phyloP scores from a whole-genome alignment of 2,329 filamentous ascomycete species.

The Simplicillium aogashimaense region DNA sequence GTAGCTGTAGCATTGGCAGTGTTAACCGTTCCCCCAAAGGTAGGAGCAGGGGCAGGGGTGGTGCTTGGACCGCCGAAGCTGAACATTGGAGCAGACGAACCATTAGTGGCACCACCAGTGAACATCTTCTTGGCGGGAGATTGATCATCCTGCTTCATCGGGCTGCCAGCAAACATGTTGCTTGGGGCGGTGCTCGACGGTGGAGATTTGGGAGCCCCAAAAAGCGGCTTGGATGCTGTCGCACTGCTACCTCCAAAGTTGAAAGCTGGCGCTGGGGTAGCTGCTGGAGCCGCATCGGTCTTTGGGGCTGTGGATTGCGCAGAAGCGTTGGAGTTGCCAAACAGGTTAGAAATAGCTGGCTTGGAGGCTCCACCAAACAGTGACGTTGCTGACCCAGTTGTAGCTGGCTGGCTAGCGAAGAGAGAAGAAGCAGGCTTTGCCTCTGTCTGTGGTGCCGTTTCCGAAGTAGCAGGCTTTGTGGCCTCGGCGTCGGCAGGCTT shows the following conservation, averaged over 20 bases:
- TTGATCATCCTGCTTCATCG: slow-evolving; percentile 31
- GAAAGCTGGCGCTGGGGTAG: slow-evolving; percentile 19
- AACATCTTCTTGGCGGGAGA: slow-evolving; percentile 26
- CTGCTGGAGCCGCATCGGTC: slow-evolving; percentile 10
- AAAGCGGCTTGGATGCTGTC: slow-evolving; percentile 23
- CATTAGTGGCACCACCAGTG: slow-evolving; percentile 13
- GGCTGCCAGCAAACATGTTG: slow-evolving; percentile 29
- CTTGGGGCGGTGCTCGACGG: slow-evolving; percentile 13
- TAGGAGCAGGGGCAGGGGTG: slow-evolving; percentile 25
- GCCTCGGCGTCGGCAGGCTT: slow-evolving; percentile 9
- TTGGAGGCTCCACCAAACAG: slow-evolving; percentile 20
- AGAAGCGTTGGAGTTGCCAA: slow-evolving; percentile 16
- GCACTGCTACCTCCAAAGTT: slow-evolving; percentile 18
- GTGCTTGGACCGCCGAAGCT: slow-evolving; percentile 17
- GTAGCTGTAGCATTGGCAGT: slow-evolving; percentile 10
- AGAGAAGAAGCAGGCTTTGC: background rate
- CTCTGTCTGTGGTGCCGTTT: slow-evolving; percentile 7
- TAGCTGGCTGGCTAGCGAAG: background rate
- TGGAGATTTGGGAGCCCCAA: slow-evolving; percentile 25
- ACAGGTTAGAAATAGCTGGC: slow-evolving; percentile 14
- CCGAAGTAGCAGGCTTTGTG: slow-evolving; percentile 13
- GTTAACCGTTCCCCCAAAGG: slow-evolving; percentile 22
- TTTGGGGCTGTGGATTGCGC: slow-evolving; percentile 11
- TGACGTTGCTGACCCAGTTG: slow-evolving; percentile 14
- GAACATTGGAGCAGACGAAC: slow-evolving; percentile 20